Evolutionary conservation across 23 red algal species (phyloP), one percentile per base, ranked within the genome.

Genomic region (Gracilaria domingensis): DNA sequence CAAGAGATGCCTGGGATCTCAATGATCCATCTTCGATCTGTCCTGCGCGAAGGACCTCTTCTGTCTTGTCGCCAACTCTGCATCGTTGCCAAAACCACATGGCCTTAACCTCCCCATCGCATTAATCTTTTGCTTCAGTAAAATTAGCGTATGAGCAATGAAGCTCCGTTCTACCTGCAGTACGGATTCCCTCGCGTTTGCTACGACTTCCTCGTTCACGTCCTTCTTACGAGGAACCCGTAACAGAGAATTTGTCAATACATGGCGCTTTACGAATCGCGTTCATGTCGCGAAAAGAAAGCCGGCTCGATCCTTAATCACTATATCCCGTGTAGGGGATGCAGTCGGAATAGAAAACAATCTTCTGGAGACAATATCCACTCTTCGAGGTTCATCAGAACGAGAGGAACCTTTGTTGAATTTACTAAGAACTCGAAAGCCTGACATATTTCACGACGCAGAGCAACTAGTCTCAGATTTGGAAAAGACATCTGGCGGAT

Each of bases 201-300:
- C 64, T 2, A 9, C 64, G 30, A 34, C 64, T 36, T 32, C 64
- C 14, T 51, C 30, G 2, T 74, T 74, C 72, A 50, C 8, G 39
- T 51, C 23, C 6, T 20, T 8, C 20, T 29, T 51, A 25, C 20
- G 17, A 50, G 72, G 12, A 50, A 39, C 72, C 1, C 11, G 40
- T 51, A 23, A 9, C 0, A n/a, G 45, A 16, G 18, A 38, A 8
- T 38, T 45, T 12, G 28, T 77, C 39, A 45, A 26, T 50, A 45
- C 24, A 45, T 28, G 38, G 23, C 38, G n/a, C 50, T 16, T 0
- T 77, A 1, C 23, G 14, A 77, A 13, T 49, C 72, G n/a, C 26
- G 30, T 45, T 28, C 38, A 45, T 49, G 72, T 77, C 45, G 72
- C 72, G 72, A 77, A 77, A 17, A 77, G 42, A 50, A 77, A 37